Conservation (phyloP, 2,329 filamentous ascomycete genomes). For the Aspergillus niger region DNA sequence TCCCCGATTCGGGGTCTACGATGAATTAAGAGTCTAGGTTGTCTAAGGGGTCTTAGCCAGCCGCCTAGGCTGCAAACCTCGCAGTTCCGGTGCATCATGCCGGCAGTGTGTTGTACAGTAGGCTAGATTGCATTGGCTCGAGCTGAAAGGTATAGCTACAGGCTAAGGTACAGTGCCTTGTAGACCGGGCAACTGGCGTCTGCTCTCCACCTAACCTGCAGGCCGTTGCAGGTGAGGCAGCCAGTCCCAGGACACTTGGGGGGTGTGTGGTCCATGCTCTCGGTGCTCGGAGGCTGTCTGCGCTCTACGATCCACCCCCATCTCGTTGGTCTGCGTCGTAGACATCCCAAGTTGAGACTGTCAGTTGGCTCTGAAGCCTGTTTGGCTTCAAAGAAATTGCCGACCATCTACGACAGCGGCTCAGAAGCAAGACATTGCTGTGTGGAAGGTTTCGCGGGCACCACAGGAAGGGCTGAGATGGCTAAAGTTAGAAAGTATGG, state of each 20-base stretch:
- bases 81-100: slow-evolving; percentile 16
- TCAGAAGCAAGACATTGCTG: not conserved
- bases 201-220: slow-evolving; percentile 14
- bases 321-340: not conserved
- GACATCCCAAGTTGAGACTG: not conserved
- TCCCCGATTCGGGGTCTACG: not conserved
- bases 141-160: not conserved
- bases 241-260: slow-evolving; percentile 24
- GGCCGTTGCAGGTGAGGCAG: slow-evolving; percentile 23
- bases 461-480: not conserved
- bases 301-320: not conserved
- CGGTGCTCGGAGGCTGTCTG: not conserved
- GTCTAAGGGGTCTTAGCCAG: slow-evolving; percentile 10
- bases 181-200: slow-evolving; percentile 10
- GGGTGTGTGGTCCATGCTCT: slow-evolving; percentile 19
- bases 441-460: not conserved
- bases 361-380: not conserved
- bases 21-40: slow-evolving; percentile 9
- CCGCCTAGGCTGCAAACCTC: slow-evolving; percentile 11
- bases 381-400: not conserved
- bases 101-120: slow-evolving; percentile 10
- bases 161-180: slow-evolving; percentile 12
- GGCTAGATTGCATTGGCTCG: slow-evolving; percentile 1
- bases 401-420: too few relatives aligned
- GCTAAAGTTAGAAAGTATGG: slow-evolving; percentile 7